These are phyloP conservation scores for Decorospora gaudefroyi DNA, from an alignment of 2,329 filamentous ascomycete species.

Conservation along the genomic window DNA sequence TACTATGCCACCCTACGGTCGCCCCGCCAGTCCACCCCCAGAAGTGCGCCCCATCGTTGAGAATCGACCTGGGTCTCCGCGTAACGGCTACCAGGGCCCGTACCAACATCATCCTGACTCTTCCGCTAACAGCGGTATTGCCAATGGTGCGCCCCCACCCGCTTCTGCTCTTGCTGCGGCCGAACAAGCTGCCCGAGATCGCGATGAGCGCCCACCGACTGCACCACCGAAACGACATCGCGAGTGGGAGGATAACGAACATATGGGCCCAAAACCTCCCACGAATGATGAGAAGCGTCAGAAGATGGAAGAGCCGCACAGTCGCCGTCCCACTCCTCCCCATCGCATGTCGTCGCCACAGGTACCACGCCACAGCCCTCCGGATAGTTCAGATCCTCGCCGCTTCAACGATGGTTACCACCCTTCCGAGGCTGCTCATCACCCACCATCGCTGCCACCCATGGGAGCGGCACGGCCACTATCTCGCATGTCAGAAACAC, in stretches of 20 bases:
- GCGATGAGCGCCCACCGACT: slow-evolving; percentile 76
- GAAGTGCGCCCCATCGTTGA: slow-evolving; percentile 84
- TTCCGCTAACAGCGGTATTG: slow-evolving; percentile 62
- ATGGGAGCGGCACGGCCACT: slow-evolving; percentile 54
- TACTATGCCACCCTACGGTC: slow-evolving; percentile 68
- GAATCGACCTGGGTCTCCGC: slow-evolving; percentile 87
- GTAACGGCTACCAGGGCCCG: slow-evolving; percentile 80
- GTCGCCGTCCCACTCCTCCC: slow-evolving; percentile 64
- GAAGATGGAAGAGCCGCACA: slow-evolving; percentile 80
- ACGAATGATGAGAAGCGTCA: slow-evolving; percentile 86
- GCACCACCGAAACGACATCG: slow-evolving; percentile 77
- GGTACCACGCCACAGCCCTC: slow-evolving; percentile 73
- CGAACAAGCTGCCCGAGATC: slow-evolving; percentile 67
- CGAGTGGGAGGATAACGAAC: slow-evolving; percentile 87
- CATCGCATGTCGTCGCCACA: slow-evolving; percentile 60
- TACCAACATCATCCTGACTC: slow-evolving; percentile 76
- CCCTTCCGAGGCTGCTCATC: slow-evolving; percentile 89
- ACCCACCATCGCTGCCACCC: slow-evolving; percentile 66
- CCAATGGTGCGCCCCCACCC: slow-evolving; percentile 69
- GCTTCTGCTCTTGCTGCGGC: slow-evolving; percentile 68
- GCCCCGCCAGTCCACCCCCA: slow-evolving; percentile 76
- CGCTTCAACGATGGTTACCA: slow-evolving; percentile 80
- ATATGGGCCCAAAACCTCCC: slow-evolving; percentile 72
- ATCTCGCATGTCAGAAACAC: slow-evolving; percentile 56
- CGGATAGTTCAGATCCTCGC: slow-evolving; percentile 62